Evolutionary conservation across 2,329 filamentous ascomycete species (phyloP), one percentile per base, ranked within the genome.

Genomic region (Pseudogymnoascus sp.): DNA sequence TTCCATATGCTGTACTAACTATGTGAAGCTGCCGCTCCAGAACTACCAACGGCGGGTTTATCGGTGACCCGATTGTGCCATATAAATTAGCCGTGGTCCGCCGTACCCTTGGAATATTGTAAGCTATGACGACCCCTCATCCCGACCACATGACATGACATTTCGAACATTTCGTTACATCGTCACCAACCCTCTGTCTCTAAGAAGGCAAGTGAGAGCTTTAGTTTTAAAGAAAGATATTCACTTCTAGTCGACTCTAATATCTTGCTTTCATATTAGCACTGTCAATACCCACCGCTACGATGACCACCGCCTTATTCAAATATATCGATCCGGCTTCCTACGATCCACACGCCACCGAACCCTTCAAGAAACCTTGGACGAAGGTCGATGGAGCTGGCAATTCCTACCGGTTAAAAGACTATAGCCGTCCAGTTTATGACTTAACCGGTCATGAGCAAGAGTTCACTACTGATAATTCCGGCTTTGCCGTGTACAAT

Each of bases 381-480:
- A 71, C 75, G 67, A 89, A 89, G 68, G 86, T 89, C 39, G 86
- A 89, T 69, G 80, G 79, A 0, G 80, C 81, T 42, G 80, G 78
- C 14, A 74, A 74, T n/a, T 85, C 82, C 4, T 88, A 80, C 74
- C 72, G 72, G 22, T 73, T 81, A 12, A 73, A 72, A 35, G 75
- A 79, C 35, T 73, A 79, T 65, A 69, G 75, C 16, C 79, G 80
- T 11, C 68, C 71, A 8, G 81, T 96, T 67, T 76, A 80, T 64
- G 91, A 96, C 75, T 79, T 91, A 68, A 89, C 91, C 62, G 88
- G 86, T 60, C 79, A 77, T 61, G 90, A 92, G 71, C 67, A 75
- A 2, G 75, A 80, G 7, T 91, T 86, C 76, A 80, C 75, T 8
- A 81, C 92, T 16, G 87, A 92, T 75, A 79, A 77, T 63, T 84